Base-by-base conservation (phyloP, 169 alveolate genomes). In the Babesia microti region DNA sequence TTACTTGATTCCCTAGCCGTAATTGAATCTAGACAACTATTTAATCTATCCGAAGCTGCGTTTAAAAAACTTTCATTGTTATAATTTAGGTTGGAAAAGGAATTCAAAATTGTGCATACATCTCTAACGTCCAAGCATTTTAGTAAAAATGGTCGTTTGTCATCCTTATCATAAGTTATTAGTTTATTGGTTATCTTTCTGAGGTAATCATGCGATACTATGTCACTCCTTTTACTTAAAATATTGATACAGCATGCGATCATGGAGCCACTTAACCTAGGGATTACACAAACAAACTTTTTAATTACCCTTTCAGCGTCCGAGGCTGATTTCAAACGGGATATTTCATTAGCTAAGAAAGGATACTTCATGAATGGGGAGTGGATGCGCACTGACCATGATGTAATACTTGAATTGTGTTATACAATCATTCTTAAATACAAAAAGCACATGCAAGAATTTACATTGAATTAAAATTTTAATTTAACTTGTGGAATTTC, bases 361-460 rank as follows among this genome's bases (percentile, higher is more conserved):
- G 76, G 76, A 27, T 54, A 35, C 24, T 54, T 55, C 76, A 60
- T 60, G 14, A n/a, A n/a, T n/a, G n/a, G n/a, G n/a, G n/a, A n/a
- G n/a, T n/a, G n/a, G n/a, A n/a, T n/a, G n/a, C n/a, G n/a, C n/a
- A n/a, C n/a, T n/a, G n/a, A n/a, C n/a, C n/a, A n/a, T n/a, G n/a
- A n/a, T n/a, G n/a, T n/a, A n/a, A n/a, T n/a, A n/a, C n/a, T n/a
- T n/a, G n/a, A n/a, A n/a, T n/a, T n/a, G n/a, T n/a, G n/a, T n/a
- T n/a, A n/a, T n/a, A n/a, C n/a, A n/a, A n/a, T n/a, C n/a, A n/a
- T n/a, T n/a, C n/a, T n/a, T n/a, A n/a, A n/a, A n/a, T n/a, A n/a
- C n/a, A n/a, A n/a, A n/a, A n/a, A n/a, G n/a, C n/a, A n/a, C n/a
- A n/a, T n/a, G n/a, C n/a, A n/a, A n/a, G n/a, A n/a, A n/a, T n/a